A percentile compares a stretch with the other conserved stretches of the same genome.
These are phyloP conservation scores for Obelidium mucronatum DNA, from an alignment of 192 early-diverging fungal species.

Conservation along the genomic window DNA sequence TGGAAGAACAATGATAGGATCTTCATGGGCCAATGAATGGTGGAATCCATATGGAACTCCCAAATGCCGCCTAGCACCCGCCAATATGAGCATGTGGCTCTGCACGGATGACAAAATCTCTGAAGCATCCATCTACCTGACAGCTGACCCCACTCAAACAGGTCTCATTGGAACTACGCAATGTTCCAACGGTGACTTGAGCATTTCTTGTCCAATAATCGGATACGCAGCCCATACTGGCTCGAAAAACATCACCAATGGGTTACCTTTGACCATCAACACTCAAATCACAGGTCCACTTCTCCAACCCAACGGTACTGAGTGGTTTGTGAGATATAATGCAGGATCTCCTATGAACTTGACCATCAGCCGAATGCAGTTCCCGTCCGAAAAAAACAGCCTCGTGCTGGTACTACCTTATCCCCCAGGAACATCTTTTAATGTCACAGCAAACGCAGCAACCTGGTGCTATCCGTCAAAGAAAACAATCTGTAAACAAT, in stretches of 20 bases:
- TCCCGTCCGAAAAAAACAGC: background rate
- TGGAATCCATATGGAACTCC: slow-evolving; percentile 26
- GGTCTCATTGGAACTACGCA: slow-evolving; percentile 25
- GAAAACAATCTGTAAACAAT: slow-evolving; percentile 20
- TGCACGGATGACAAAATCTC: background rate
- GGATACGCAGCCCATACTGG: slow-evolving; percentile 24
- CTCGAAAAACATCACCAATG: background rate
- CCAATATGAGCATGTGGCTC: background rate
- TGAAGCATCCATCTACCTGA: background rate
- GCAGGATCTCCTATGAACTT: background rate
- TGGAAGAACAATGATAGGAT: slow-evolving; percentile 28
- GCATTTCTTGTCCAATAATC: slow-evolving; percentile 29
- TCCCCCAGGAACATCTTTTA: slow-evolving; percentile 31
- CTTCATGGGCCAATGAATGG: slow-evolving; percentile 43
- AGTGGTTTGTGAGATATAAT: background rate
- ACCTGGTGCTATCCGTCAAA: slow-evolving; percentile 24
- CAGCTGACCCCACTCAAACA: background rate
- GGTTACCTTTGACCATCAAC: background rate
- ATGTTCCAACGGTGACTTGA: slow-evolving; percentile 32
- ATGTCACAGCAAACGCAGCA: slow-evolving; percentile 31
- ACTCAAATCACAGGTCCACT: background rate
- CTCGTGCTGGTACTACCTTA: slow-evolving; percentile 33
- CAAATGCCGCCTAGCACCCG: background rate
- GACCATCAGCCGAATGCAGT: background rate
- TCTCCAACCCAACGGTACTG: background rate